Evolutionary conservation across 495 filamentous ascomycete species (phyloP), one percentile per base, ranked within the genome.

Genomic region (Hyaloscypha variabilis): DNA sequence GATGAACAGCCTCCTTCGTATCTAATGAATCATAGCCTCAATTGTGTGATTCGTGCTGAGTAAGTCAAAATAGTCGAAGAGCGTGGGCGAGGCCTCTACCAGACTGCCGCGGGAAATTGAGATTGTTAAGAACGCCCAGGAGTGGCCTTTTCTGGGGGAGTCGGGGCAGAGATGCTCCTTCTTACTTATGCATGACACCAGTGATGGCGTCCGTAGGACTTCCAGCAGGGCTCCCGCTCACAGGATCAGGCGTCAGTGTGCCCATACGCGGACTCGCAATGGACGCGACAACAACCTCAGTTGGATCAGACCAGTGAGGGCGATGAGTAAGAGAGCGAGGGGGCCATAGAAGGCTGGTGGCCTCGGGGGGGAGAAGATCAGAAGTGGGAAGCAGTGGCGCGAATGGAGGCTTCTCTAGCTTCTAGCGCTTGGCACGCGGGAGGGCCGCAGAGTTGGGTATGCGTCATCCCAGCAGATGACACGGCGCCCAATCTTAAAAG

Each of bases 391-490:
- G 39, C 17, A 17, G 8, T 11, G 39, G 13, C 31, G 14, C 13
- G 8, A 11, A 10, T 19, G 39, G 39, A 8, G 14, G 6, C 39
- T 17, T 42, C 39, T 46, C 39, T 46, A 17, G 39, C 39, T 46
- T 46, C 39, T 14, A 46, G 6, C 8, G 14, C 25, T 58, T 58
- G 39, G 28, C 54, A 39, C 30, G 36, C 39, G 26, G 53, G 26
- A 57, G 39, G 57, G 30, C 17, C 30, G 8, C 6, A 17, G 39
- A 1, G 39, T 46, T 19, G 39, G n/a, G 62, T 42, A 66, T 66
- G 64, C 64, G 64, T 66, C 64, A 66, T 66, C 64, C 30, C 19
- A 30, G 31, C 55, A 42, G 29, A 57, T 66, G 64, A 66, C 64
- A 58, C 64, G 62, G 50, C 58, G 23, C 46, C 52, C 51, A 42